Percentiles rank a stretch among this genome's conserved stretches.
These are phyloP conservation scores for Seminavis robusta DNA, from an alignment of 108 stramenopile genomes.

Conservation along the genomic window DNA sequence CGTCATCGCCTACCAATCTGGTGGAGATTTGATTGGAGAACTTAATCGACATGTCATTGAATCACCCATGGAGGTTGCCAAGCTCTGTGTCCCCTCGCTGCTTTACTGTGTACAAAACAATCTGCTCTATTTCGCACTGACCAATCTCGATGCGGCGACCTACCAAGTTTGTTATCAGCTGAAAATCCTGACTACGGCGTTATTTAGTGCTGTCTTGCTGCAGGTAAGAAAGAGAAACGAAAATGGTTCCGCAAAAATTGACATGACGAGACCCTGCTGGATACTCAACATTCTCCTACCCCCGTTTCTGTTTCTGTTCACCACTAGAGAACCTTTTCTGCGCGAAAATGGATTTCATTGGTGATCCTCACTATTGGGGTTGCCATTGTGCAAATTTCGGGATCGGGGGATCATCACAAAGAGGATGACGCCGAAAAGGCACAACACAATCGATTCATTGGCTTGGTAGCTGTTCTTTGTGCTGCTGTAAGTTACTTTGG, in stretches of 20 bases:
- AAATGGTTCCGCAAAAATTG: too few relatives aligned
- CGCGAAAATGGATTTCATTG: conserved; percentile 80
- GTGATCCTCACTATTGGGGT: conserved; percentile 91
- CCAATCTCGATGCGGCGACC: conserved; percentile 94
- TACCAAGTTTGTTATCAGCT: conserved; percentile 98
- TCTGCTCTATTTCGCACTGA: conserved; percentile 92
- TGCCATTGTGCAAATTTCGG: conserved; percentile 85
- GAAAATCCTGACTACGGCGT: conserved; percentile 98
- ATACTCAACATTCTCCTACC: neutral
- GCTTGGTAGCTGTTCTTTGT: conserved; percentile 87
- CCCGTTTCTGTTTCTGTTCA: neutral
- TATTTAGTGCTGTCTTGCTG: conserved; percentile 92
- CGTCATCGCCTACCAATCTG: conserved; percentile 60
- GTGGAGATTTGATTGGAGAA: conserved; percentile 21
- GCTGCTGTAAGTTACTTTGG: too few relatives aligned
- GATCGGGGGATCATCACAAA: conserved; percentile 30
- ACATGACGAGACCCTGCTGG: too few relatives aligned
- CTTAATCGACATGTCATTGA: conserved; percentile 36
- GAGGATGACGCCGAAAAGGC: conserved; percentile 15
- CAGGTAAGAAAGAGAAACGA: too few relatives aligned
- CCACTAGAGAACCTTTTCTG: conserved; percentile 54
- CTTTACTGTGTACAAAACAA: conserved; percentile 98
- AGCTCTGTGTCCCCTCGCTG: conserved; percentile 94
- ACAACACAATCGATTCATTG: conserved; percentile 61
- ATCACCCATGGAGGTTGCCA: conserved; percentile 82